Percentiles rank a stretch among this genome's conserved stretches.
Conservation (phyloP, 2,329 filamentous ascomycete species). For the Fusarium sp. region DNA sequence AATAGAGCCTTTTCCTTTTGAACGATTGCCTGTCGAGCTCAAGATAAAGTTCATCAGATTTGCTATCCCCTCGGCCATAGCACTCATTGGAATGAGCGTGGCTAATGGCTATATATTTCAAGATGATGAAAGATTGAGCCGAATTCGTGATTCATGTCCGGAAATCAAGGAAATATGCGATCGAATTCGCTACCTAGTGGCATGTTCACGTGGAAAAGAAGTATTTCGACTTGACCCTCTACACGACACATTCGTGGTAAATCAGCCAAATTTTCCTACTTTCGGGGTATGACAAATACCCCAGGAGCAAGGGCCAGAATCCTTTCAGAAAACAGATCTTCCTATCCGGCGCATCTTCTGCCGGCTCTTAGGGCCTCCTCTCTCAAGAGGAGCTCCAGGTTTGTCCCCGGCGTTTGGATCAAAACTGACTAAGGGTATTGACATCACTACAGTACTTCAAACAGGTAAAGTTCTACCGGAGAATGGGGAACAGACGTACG, state of each 20-base stretch:
- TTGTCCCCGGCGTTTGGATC: background rate
- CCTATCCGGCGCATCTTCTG: background rate
- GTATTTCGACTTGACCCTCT: background rate
- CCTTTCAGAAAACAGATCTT: background rate
- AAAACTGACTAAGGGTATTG: background rate
- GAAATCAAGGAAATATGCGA: background rate
- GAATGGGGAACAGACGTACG: background rate
- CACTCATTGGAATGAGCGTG: rapidly evolving
- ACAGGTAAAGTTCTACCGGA: background rate
- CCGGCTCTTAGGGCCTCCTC: background rate
- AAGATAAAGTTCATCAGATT: background rate
- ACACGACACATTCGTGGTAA: background rate
- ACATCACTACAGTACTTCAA: background rate
- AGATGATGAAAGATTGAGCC: rapidly evolving
- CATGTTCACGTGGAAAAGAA: rapidly evolving
- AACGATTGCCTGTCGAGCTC: background rate
- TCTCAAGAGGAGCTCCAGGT: background rate
- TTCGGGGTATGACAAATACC: background rate
- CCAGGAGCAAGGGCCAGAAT: rapidly evolving
- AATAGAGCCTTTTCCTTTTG: background rate
- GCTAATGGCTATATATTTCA: too few species aligned
- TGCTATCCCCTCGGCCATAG: background rate
- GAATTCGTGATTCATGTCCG: rapidly evolving
- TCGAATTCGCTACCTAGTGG: background rate
- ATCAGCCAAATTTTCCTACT: background rate